Evolutionary conservation across 2,329 filamentous ascomycete genomes (phyloP), one percentile per base, ranked within the genome.

Genomic region (Hirsutella thompsonii): DNA sequence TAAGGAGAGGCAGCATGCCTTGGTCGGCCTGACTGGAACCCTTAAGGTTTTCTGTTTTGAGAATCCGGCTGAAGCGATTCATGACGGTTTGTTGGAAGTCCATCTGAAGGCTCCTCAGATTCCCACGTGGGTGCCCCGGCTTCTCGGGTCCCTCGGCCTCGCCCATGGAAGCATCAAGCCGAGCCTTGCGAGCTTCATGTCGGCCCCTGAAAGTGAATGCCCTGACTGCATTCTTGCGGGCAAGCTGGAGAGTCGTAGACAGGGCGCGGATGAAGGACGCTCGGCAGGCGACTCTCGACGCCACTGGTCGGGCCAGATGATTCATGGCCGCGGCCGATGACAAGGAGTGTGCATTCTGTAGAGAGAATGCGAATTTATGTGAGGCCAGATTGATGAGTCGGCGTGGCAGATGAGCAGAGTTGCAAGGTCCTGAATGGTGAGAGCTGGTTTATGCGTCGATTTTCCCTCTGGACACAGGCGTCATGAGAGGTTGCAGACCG

Each of bases 1-100:
- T 60, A 16, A 75, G 54, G 40, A 70, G 64, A 39, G 60, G 55
- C 34, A 59, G 51, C 14, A 59, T 41, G 10, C 56, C 55, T 26
- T 26, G 23, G 23, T 11, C 11, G 23, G 23, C 23, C 6, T 26
- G 23, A 11, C 11, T 26, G 23, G 23, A 6, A 11, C 6, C 23
- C 23, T 11, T 26, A 26, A 11, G 23, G 11, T 26, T 11, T 26
- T 26, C 23, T 26, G n/a, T n/a, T n/a, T n/a, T n/a, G n/a, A n/a
- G n/a, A n/a, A n/a, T n/a, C n/a, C n/a, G n/a, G n/a, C n/a, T 26
- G 23, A 6, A 26, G 23, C 23, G 23, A 11, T 6, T 6, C 6
- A 26, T 6, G 23, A 26, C 23, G 23, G 6, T 26, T 26, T 26
- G 6, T 6, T 26, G 23, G 23, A 26, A 26, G 23, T 6, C 6